Evolutionary conservation across 306 rosid genomes (phyloP).

Genomic region (Quercus suber): DNA sequence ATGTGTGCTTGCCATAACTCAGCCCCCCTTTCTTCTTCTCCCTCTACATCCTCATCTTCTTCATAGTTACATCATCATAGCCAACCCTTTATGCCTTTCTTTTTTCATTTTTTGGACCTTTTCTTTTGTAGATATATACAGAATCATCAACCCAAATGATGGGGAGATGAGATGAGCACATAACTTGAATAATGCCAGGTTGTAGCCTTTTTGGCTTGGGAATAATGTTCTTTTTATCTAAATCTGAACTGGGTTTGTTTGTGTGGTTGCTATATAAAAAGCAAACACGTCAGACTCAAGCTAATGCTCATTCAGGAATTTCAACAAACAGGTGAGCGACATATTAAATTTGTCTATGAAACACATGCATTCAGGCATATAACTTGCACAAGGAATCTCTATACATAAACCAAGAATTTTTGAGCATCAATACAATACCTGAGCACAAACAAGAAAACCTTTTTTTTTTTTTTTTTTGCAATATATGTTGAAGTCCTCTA

Average conservation of each 20-base stretch:
- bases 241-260: conserved; percentile 1
- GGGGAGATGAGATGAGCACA: conserved; percentile 13
- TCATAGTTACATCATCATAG: conserved; percentile 23
- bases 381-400: neutral
- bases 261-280: neutral
- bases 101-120: neutral
- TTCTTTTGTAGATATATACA: conserved; percentile 24
- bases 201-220: neutral
- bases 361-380: no score
- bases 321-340: conserved; percentile 30
- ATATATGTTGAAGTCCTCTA: no score
- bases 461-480: neutral
- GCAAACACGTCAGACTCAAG: neutral
- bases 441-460: neutral
- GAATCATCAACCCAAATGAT: conserved; percentile 5
- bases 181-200: neutral
- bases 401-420: neutral
- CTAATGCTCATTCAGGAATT: conserved; percentile 21
- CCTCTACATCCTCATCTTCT: conserved; percentile 45
- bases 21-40: conserved; percentile 40
- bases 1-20: conserved; percentile 48
- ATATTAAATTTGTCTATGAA: neutral
- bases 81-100: neutral
- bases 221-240: neutral
- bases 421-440: neutral